phyloP scores from a whole-genome alignment of 2,329 filamentous ascomycete genomes.

The Clarireedia paspali region DNA sequence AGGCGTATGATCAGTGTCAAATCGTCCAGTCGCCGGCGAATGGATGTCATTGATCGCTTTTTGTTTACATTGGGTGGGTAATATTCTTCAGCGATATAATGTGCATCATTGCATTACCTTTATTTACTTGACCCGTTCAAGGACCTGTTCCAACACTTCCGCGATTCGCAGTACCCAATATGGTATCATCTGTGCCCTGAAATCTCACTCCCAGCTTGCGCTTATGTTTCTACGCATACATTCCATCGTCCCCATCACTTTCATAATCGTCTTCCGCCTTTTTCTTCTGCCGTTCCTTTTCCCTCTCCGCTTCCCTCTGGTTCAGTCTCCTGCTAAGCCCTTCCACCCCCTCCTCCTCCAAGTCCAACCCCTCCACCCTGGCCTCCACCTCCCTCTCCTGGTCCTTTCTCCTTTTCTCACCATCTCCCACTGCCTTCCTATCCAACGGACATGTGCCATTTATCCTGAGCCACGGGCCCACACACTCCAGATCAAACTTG shows the following conservation, averaged over 20 bases:
- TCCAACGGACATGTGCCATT: constrained; percentile 60
- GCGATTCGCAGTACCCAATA: too few relatives aligned
- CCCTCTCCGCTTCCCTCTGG: constrained; percentile 38
- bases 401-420: constrained; percentile 41
- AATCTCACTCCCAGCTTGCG: not conserved
- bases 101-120: too few relatives aligned
- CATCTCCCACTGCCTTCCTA: constrained; percentile 44
- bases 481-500: constrained; percentile 59
- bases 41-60: too few relatives aligned
- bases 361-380: not conserved
- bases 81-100: too few relatives aligned
- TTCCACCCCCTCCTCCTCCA: constrained; percentile 10
- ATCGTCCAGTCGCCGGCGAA: too few relatives aligned
- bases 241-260: constrained; percentile 42
- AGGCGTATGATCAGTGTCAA: too few relatives aligned
- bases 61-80: too few relatives aligned
- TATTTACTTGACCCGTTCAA: too few relatives aligned
- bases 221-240: constrained; percentile 34
- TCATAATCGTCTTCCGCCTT: constrained; percentile 34
- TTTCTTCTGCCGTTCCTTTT: constrained; percentile 12
- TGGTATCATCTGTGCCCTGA: not conserved
- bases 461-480: constrained; percentile 55
- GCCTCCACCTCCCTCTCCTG: not conserved
- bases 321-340: constrained; percentile 28
- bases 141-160: too few relatives aligned